Evolutionary conservation across 169 alveolate genomes (phyloP).

Genomic region (Plasmodium berghei): DNA sequence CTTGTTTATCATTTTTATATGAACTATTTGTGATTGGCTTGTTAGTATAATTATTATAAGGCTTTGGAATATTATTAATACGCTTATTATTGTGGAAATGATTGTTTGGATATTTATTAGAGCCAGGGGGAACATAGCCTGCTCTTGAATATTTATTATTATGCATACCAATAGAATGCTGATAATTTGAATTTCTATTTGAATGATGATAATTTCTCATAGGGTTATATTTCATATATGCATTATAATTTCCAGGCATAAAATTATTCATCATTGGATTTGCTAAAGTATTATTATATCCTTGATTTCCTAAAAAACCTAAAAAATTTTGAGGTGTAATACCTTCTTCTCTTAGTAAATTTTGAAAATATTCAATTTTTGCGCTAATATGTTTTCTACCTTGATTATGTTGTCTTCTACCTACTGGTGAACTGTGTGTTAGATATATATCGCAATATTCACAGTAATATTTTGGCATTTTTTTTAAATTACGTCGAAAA

Average conservation of each 20-base stretch:
- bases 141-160: conserved; percentile 61
- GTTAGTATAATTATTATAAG: too few species aligned
- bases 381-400: conserved; percentile 98
- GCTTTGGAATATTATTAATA: too few species aligned
- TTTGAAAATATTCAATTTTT: conserved; percentile 97
- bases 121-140: conserved; percentile 21
- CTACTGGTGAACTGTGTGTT: conserved; percentile 99
- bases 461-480: conserved; percentile 99
- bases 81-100: conserved; percentile 2
- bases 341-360: conserved; percentile 81
- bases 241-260: conserved; percentile 44
- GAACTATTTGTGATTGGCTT: neutral
- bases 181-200: conserved; percentile 16
- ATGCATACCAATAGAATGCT: conserved; percentile 15
- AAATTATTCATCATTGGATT: conserved; percentile 70
- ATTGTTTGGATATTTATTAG: conserved; percentile 16
- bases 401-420: conserved; percentile 97
- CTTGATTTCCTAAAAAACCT: conserved; percentile 41
- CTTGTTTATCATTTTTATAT: neutral
- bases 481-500: conserved; percentile 18
- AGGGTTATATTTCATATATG: conserved; percentile 29
- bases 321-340: conserved; percentile 73
- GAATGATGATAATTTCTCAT: conserved; percentile 18
- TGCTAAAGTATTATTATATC: conserved; percentile 18
- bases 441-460: conserved; percentile 99